Conservation (phyloP, 352 stramenopile species). For the Globisporangium mamillatum region DNA sequence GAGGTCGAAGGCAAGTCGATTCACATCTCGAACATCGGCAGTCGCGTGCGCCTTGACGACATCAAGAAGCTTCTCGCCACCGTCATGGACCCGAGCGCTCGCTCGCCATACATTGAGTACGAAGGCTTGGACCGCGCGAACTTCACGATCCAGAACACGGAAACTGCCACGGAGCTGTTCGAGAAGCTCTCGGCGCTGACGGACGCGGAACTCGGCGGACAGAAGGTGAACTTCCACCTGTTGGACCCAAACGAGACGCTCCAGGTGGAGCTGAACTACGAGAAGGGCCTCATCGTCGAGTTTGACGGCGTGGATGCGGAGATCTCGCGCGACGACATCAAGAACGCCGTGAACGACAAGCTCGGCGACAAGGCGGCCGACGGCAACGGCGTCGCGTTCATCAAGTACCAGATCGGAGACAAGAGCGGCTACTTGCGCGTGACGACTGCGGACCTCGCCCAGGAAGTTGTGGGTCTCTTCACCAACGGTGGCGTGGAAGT, state of each 20-base stretch:
- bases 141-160: conserved; percentile 54
- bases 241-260: conserved; percentile 66
- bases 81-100: conserved; percentile 41
- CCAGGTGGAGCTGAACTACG: conserved; percentile 76
- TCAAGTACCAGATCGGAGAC: conserved; percentile 83
- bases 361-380: conserved; percentile 65
- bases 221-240: conserved; percentile 78
- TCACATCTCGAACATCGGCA: conserved; percentile 80
- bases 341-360: conserved; percentile 82
- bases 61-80: conserved; percentile 79
- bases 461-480: conserved; percentile 66
- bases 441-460: conserved; percentile 50
- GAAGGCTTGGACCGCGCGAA: conserved; percentile 73
- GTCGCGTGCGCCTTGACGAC: conserved; percentile 67
- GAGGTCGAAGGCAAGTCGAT: conserved; percentile 69
- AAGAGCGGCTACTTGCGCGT: conserved; percentile 68
- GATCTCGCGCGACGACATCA: conserved; percentile 85
- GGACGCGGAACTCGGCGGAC: conserved; percentile 57
- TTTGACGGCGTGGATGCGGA: conserved; percentile 77
- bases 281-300: conserved; percentile 83
- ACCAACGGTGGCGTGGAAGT: conserved; percentile 56
- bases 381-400: conserved; percentile 71
- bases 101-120: conserved; percentile 79
- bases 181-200: conserved; percentile 68
- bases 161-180: conserved; percentile 53